Conservation (phyloP, 2,329 filamentous ascomycete genomes). For the Ambrosiella cleistominuta region DNA sequence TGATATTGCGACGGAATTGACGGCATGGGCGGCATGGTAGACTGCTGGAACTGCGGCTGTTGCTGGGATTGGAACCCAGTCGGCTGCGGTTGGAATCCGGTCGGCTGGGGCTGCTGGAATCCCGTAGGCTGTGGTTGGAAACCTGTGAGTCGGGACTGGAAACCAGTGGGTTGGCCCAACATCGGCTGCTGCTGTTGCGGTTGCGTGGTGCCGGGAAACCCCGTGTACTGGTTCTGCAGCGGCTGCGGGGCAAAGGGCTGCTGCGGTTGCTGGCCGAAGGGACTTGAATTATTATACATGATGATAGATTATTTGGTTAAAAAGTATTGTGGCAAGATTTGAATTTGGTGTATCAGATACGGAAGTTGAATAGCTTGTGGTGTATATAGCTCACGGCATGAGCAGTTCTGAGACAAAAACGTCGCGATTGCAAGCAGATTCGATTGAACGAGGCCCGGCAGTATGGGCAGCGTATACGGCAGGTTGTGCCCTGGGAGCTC, state of each 20-base stretch:
- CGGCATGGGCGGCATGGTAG: slow-evolving; percentile 39
- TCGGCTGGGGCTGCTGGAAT: slow-evolving; percentile 8
- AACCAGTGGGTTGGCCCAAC: slow-evolving; percentile 33
- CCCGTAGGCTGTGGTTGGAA: slow-evolving; percentile 10
- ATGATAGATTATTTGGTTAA: slow-evolving; percentile 12
- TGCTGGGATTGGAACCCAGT: slow-evolving; percentile 21
- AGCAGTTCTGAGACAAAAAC: not conserved
- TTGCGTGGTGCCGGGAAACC: slow-evolving; percentile 36
- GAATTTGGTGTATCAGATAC: not conserved
- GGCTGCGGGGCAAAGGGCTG: slow-evolving; percentile 33
- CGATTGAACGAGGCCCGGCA: not conserved
- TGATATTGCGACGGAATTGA: slow-evolving; percentile 43
- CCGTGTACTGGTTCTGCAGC: slow-evolving; percentile 41
- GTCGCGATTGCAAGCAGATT: not conserved
- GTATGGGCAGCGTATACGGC: not conserved
- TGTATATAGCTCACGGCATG: not conserved
- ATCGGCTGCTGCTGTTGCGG: slow-evolving; percentile 36
- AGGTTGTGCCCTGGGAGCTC: not conserved
- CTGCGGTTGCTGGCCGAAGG: slow-evolving; percentile 40
- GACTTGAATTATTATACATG: slow-evolving; percentile 87
- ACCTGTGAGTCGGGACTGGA: slow-evolving; percentile 8
- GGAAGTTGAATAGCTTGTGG: not conserved
- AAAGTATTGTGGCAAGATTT: not conserved
- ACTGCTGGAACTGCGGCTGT: slow-evolving; percentile 37
- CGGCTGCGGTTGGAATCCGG: slow-evolving; percentile 10